Evolutionary conservation across 441 rosid genomes (phyloP).

Genomic region (Populus hybrid): DNA sequence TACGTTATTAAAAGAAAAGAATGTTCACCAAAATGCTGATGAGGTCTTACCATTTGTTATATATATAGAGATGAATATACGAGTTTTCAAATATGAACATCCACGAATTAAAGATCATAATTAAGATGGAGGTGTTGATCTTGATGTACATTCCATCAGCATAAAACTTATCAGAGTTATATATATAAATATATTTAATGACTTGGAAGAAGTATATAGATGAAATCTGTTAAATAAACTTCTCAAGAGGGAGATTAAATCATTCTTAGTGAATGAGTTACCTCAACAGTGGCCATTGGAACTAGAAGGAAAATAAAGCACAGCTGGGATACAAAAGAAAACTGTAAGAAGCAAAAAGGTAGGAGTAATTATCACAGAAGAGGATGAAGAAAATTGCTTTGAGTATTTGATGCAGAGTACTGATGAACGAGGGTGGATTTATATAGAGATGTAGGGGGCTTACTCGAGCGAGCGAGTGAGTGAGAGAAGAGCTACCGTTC

Average conservation of each 20-base stretch:
- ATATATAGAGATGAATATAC: neutral
- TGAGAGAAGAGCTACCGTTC: neutral
- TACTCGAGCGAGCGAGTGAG: neutral
- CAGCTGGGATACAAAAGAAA: neutral
- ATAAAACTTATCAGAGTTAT: neutral
- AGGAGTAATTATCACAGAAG: neutral
- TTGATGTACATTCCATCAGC: neutral
- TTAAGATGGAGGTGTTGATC: no score
- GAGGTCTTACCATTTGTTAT: neutral
- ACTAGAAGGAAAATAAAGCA: neutral
- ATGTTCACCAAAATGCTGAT: neutral
- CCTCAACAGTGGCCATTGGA: constrained; percentile 60
- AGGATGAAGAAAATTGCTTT: neutral
- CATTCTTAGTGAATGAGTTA: constrained; percentile 8
- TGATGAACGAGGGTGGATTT: constrained; percentile 24
- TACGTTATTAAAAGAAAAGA: neutral
- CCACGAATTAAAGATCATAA: neutral
- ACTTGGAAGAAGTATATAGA: neutral
- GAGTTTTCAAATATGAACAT: neutral
- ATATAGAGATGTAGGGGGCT: constrained; percentile 26
- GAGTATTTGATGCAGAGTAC: constrained; percentile 18
- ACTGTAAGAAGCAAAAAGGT: neutral
- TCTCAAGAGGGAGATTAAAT: no score
- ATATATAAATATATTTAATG: neutral
- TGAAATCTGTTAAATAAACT: neutral